A percentile compares a stretch with the other conserved stretches of the same genome.
Evolutionary conservation across 257 asterid species (phyloP).

Genomic region (Linderniella brevidens): DNA sequence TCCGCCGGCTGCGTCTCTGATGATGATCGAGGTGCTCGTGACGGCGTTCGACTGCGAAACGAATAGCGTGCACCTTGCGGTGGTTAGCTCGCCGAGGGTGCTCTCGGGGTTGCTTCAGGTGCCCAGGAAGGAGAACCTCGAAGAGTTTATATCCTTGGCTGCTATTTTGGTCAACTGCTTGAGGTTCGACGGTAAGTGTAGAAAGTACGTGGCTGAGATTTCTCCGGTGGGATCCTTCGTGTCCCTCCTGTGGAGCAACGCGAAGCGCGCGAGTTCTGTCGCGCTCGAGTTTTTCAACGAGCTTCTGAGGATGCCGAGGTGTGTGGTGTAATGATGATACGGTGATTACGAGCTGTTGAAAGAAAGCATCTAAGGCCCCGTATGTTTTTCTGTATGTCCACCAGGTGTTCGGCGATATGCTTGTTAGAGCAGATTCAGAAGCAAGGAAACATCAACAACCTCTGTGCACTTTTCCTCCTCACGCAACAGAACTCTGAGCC

Average conservation of each 20-base stretch:
- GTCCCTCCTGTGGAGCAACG: constrained; percentile 58
- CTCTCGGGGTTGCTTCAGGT: constrained; percentile 54
- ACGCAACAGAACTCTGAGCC: constrained; percentile 42
- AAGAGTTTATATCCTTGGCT: constrained; percentile 64
- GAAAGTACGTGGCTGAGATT: constrained; percentile 35
- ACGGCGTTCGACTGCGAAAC: constrained; percentile 59
- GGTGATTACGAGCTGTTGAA: background rate
- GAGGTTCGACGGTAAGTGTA: constrained; percentile 59
- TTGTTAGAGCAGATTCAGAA: constrained; percentile 54
- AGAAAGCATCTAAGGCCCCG: background rate
- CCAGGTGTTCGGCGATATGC: constrained; percentile 47
- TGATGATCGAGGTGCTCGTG: constrained; percentile 66
- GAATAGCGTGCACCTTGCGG: constrained; percentile 43
- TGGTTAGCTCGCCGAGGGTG: constrained; percentile 62
- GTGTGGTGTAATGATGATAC: constrained; percentile 21
- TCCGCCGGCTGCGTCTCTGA: constrained; percentile 74
- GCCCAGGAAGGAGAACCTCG: constrained; percentile 43
- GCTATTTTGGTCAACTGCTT: constrained; percentile 58
- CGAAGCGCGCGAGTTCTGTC: constrained; percentile 33
- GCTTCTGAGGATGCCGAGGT: constrained; percentile 65
- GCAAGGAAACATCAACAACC: constrained; percentile 39
- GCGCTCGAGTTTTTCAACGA: constrained; percentile 69
- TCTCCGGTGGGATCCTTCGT: constrained; percentile 35
- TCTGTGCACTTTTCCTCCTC: constrained; percentile 39
- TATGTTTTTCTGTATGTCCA: constrained; percentile 5